Evolutionary conservation across 2,329 filamentous ascomycete species (phyloP).

Genomic region (Xylariales sp.): DNA sequence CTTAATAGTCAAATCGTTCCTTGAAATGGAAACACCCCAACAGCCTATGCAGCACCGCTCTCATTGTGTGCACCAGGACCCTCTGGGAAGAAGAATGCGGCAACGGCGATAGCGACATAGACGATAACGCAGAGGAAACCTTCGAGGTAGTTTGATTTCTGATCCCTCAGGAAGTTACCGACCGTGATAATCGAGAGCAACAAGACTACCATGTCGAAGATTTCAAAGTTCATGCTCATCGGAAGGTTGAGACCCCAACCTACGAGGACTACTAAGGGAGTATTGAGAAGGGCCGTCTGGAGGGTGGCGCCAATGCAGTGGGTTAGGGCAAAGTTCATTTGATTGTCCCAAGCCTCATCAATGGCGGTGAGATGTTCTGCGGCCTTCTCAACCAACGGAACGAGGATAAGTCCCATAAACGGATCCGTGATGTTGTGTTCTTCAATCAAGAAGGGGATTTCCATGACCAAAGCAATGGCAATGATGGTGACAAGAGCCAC

Average conservation of each 20-base stretch:
- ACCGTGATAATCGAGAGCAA: constrained; percentile 82
- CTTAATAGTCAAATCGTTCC: too few relatives aligned
- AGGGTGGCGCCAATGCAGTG: constrained; percentile 84
- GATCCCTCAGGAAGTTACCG: constrained; percentile 80
- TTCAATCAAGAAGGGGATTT: constrained; percentile 59
- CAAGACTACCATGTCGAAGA: constrained; percentile 79
- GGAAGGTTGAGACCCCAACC: constrained; percentile 69
- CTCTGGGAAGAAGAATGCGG: constrained; percentile 52
- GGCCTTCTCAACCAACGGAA: constrained; percentile 79
- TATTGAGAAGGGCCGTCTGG: constrained; percentile 86
- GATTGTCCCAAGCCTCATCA: constrained; percentile 78
- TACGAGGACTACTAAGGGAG: constrained; percentile 75
- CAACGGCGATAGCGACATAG: constrained; percentile 56
- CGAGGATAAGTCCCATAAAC: constrained; percentile 67
- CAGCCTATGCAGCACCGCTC: too few relatives aligned
- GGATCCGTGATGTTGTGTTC: constrained; percentile 43
- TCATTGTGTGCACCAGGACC: too few relatives aligned
- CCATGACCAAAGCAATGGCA: constrained; percentile 66
- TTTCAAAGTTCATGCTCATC: constrained; percentile 80
- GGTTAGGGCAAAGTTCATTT: constrained; percentile 80
- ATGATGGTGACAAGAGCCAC: constrained; percentile 68
- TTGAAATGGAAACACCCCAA: too few relatives aligned
- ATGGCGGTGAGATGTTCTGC: constrained; percentile 81
- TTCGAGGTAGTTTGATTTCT: constrained; percentile 88
- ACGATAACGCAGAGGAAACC: constrained; percentile 72